Base-by-base conservation (phyloP, 257 asterid species). In the Penstemon newberryi region DNA sequence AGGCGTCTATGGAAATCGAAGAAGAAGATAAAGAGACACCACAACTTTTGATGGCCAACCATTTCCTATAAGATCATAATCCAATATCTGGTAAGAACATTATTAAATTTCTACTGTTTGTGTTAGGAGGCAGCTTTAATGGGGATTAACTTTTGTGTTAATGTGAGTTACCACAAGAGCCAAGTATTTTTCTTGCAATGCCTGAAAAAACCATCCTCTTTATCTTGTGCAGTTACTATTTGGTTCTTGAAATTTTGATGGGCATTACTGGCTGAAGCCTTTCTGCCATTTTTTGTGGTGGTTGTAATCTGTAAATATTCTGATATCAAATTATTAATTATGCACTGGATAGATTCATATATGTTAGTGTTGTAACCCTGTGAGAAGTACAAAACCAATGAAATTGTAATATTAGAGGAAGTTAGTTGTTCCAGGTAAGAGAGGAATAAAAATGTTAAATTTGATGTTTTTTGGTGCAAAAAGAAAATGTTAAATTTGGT, bases 31-130 rank as follows among this genome's bases (percentile, higher is more conserved):
- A 80, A 70, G 92, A 86, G 80, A 86, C 69, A 72, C 95, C 97
- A 56, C 94, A 87, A 74, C 84, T 90, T 87, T 55, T 93, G 70
- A 79, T 93, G 90, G 88, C 97, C 76, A 83, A 86, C 76, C 99
- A 90, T 83, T 90, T 93, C 80, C 73, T 93, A 8, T 93, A 70
- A 79, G 41, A 73, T 53, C 47, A 40, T 25, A 19, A 55, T 39
- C 18, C 39, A 4, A 55, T 54, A 50, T 41, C 49, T 37, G 40
- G 63, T 25, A 25, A 25, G 33, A 25, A 25, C 33, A 25, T 25
- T 25, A 25, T 15, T 15, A 15, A 15, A 15, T 15, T 15, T 15
- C 18, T 15, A 15, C 18, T 15, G 18, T 15, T 15, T 15, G 33
- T 38, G 61, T 25, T 54, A 43, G 66, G 70, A 4, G 8, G 18